Conservation (phyloP, 345 rosid species). For the Raphanus raphanistrum region DNA sequence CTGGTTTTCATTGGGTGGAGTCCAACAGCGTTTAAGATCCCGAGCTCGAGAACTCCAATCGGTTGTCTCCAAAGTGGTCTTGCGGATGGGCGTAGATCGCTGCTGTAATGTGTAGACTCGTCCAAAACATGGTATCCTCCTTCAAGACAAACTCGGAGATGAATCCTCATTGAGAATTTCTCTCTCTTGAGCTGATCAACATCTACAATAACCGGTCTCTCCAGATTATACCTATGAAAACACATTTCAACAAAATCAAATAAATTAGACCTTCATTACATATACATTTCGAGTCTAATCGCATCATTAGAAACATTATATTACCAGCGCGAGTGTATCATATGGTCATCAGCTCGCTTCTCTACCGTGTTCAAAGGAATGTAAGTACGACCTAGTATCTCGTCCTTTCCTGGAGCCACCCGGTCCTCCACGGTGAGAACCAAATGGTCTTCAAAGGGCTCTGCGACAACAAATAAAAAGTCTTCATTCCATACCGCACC, state of each 20-base stretch:
- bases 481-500: constrained; percentile 97
- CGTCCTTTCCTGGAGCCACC: constrained; percentile 82
- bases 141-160: constrained; percentile 86
- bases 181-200: constrained; percentile 81
- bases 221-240: constrained; percentile 55
- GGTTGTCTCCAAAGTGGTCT: constrained; percentile 89
- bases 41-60: constrained; percentile 87
- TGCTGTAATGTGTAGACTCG: constrained; percentile 93
- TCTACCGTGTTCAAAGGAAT: constrained; percentile 67
- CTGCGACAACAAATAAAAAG: constrained; percentile 85
- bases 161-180: constrained; percentile 85
- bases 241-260: not conserved
- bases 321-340: constrained; percentile 75
- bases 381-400: constrained; percentile 67
- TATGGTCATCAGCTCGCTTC: constrained; percentile 77
- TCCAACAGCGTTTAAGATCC: constrained; percentile 80
- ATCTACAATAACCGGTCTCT: constrained; percentile 74
- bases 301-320: not conserved
- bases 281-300: not conserved
- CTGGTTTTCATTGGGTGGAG: constrained; percentile 93
- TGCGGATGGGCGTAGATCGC: constrained; percentile 95
- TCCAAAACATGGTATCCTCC: constrained; percentile 98
- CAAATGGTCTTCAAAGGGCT: constrained; percentile 88
- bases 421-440: constrained; percentile 78
- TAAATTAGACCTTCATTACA: not conserved